A percentile compares a stretch with the other conserved stretches of the same genome.
Conservation (phyloP, 495 filamentous ascomycete genomes). For the Tuber magnatum region DNA sequence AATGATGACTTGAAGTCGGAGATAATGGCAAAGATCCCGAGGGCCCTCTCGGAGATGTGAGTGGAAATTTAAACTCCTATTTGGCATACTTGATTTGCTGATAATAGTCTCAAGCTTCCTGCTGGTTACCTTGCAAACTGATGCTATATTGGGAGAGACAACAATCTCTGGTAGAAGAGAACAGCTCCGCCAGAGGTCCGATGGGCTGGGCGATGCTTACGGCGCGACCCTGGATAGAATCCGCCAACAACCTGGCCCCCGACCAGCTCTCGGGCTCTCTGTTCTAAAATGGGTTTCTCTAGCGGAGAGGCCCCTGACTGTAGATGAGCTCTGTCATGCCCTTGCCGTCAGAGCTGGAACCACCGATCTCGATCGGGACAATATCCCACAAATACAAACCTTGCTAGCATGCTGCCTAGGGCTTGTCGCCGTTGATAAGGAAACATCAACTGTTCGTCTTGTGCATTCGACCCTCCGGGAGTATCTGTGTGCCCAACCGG, state of each 20-base stretch:
- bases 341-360: slow-evolving; percentile 6
- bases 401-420: slow-evolving; percentile 6
- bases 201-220: slow-evolving; percentile 1
- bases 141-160: slow-evolving; percentile 4
- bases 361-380: slow-evolving; percentile 8
- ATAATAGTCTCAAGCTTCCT: background rate
- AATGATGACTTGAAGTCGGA: slow-evolving; percentile 1
- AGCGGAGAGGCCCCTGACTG: slow-evolving; percentile 1
- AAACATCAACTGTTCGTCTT: background rate
- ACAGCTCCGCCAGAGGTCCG: background rate
- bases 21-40: slow-evolving; percentile 12
- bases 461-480: slow-evolving; percentile 8
- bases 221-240: background rate
- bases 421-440: slow-evolving; percentile 6
- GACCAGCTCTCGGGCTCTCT: slow-evolving; percentile 2
- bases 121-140: background rate
- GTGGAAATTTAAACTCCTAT: background rate
- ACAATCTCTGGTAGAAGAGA: background rate
- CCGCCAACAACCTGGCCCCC: background rate
- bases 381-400: slow-evolving; percentile 4
- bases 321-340: slow-evolving; percentile 11
- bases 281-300: slow-evolving; percentile 14
- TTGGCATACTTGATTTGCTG: background rate
- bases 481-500: background rate
- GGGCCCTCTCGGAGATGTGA: slow-evolving; percentile 16